Evolutionary conservation across 352 stramenopile species (phyloP).

Genomic region (Globisporangium camurandrum): DNA sequence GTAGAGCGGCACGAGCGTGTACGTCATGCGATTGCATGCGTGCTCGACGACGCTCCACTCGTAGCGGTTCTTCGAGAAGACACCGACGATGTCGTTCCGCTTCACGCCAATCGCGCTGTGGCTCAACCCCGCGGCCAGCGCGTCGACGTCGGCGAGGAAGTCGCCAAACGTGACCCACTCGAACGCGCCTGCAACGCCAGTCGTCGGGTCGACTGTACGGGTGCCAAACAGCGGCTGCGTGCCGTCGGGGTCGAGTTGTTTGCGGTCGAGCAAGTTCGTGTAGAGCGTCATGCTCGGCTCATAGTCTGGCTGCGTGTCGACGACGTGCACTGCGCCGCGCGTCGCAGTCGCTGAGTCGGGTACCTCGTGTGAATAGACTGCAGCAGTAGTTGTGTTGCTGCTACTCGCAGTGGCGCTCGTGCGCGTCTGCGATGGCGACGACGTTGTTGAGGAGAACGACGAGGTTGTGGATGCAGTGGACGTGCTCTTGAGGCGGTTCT

Average conservation of each 20-base stretch:
- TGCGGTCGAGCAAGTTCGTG: conserved; percentile 42
- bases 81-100: conserved; percentile 36
- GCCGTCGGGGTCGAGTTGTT: conserved; percentile 30
- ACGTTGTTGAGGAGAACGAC: no score
- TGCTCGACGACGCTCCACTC: conserved; percentile 61
- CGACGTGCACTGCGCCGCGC: conserved; percentile 17
- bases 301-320: conserved; percentile 19
- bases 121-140: conserved; percentile 27
- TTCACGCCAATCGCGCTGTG: conserved; percentile 18
- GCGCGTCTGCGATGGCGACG: no score
- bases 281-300: conserved; percentile 43
- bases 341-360: conserved; percentile 6
- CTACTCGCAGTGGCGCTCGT: not conserved
- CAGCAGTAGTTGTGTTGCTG: not conserved
- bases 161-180: conserved; percentile 48
- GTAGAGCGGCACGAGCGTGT: conserved; percentile 65
- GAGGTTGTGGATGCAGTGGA: not conserved
- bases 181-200: conserved; percentile 28
- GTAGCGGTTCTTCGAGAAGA: conserved; percentile 52
- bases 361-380: conserved; percentile 9
- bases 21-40: conserved; percentile 51
- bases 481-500: not conserved
- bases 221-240: conserved; percentile 41
- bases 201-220: conserved; percentile 25
- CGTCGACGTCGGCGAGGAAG: conserved; percentile 34